These are phyloP conservation scores for Emmonsia crescens DNA, from an alignment of 2,329 filamentous ascomycete species.

Conservation along the genomic window DNA sequence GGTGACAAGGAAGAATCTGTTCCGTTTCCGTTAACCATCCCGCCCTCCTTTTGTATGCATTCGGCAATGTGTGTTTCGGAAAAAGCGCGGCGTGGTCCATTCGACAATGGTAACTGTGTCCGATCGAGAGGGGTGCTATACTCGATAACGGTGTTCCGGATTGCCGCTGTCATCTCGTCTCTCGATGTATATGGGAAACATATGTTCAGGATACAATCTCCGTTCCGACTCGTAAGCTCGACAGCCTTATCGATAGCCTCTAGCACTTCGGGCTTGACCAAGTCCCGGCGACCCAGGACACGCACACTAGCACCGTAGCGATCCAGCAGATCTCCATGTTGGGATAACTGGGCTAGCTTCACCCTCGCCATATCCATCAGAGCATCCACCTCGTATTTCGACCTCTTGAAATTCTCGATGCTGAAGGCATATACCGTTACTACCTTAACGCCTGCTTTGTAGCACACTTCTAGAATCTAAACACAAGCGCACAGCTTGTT, in stretches of 20 bases:
- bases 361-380: slow-evolving; percentile 97
- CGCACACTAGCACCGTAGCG: slow-evolving; percentile 82
- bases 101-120: slow-evolving; percentile 27
- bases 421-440: slow-evolving; percentile 98
- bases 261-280: slow-evolving; percentile 78
- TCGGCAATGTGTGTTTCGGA: slow-evolving; percentile 79
- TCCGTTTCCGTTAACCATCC: slow-evolving; percentile 27
- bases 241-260: slow-evolving; percentile 80
- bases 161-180: slow-evolving; percentile 86
- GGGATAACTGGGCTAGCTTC: slow-evolving; percentile 80
- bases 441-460: slow-evolving; percentile 91
- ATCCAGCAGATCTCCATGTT: slow-evolving; percentile 87
- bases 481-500: background rate
- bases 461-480: slow-evolving; percentile 91
- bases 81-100: slow-evolving; percentile 53
- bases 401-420: slow-evolving; percentile 97
- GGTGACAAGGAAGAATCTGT: slow-evolving; percentile 35
- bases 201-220: slow-evolving; percentile 71
- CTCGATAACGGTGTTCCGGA: slow-evolving; percentile 76
- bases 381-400: slow-evolving; percentile 90
- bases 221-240: slow-evolving; percentile 77
- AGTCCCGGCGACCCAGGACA: slow-evolving; percentile 70
- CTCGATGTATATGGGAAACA: slow-evolving; percentile 96
- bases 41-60: slow-evolving; percentile 62
- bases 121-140: slow-evolving; percentile 61